phyloP scores from a whole-genome alignment of 257 asterid genomes.

The Scutellaria barbata region DNA sequence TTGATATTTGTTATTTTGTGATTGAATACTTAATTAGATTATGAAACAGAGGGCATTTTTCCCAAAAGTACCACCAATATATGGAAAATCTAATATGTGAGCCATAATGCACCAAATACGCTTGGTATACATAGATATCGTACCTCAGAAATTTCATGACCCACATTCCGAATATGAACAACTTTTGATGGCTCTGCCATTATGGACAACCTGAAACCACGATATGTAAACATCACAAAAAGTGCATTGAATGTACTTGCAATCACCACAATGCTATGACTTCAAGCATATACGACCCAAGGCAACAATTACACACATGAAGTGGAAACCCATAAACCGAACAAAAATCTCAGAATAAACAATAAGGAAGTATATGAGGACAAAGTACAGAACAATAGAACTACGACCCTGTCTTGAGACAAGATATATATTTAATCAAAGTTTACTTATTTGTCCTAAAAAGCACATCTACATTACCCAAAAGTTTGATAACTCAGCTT shows the following conservation, averaged over 20 bases:
- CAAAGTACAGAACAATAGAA: slow-evolving; percentile 20
- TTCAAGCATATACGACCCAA: slow-evolving; percentile 14
- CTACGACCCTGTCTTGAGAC: background rate
- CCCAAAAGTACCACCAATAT: slow-evolving; percentile 12
- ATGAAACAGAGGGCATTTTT: slow-evolving; percentile 19
- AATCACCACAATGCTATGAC: background rate
- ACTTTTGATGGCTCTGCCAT: slow-evolving; percentile 97
- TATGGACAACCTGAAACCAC: slow-evolving; percentile 46
- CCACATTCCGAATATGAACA: slow-evolving; percentile 95
- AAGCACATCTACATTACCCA: background rate
- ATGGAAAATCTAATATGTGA: slow-evolving; percentile 17
- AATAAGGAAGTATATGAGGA: too few relatives aligned
- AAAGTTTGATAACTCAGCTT: slow-evolving; percentile 8
- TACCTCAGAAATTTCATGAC: slow-evolving; percentile 98
- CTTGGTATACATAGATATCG: slow-evolving; percentile 2
- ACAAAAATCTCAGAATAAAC: background rate
- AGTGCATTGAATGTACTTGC: slow-evolving; percentile 13
- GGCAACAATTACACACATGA: slow-evolving; percentile 27
- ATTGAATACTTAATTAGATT: slow-evolving; percentile 6
- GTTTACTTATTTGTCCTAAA: background rate
- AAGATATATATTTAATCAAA: background rate
- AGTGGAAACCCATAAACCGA: slow-evolving; percentile 24
- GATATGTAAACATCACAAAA: slow-evolving; percentile 8
- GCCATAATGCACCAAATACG: slow-evolving; percentile 11
- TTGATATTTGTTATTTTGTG: background rate